Conservation (phyloP, 495 filamentous ascomycete genomes). For the Penicillium steckii region DNA sequence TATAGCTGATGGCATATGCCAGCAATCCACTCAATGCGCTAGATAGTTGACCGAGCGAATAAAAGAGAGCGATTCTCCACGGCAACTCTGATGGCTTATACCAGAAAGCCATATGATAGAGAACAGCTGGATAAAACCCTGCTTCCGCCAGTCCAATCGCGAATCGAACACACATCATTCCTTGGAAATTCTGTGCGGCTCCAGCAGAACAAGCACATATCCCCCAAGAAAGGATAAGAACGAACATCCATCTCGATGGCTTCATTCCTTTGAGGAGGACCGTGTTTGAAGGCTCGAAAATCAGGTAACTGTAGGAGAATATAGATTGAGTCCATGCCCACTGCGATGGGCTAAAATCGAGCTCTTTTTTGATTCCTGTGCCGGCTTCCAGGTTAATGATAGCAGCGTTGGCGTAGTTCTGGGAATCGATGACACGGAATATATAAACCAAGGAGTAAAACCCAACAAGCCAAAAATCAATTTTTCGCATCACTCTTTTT, state of each 20-base stretch:
- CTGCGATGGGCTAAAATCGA: conserved; percentile 31
- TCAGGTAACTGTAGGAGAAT: conserved; percentile 40
- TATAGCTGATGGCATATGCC: conserved; percentile 40
- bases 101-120: conserved; percentile 44
- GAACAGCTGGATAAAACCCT: conserved; percentile 37
- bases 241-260: conserved; percentile 46
- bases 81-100: conserved; percentile 38
- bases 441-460: conserved; percentile 45
- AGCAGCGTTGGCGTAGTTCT: conserved; percentile 44
- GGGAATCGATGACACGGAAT: conserved; percentile 39
- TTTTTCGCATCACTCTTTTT: conserved; percentile 34
- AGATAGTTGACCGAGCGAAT: conserved; percentile 35
- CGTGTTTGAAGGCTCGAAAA: conserved; percentile 44
- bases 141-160: conserved; percentile 42
- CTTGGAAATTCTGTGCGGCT: conserved; percentile 34
- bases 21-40: conserved; percentile 39
- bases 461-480: conserved; percentile 42
- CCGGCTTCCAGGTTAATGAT: conserved; percentile 48
- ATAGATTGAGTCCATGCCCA: conserved; percentile 46
- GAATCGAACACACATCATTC: conserved; percentile 42
- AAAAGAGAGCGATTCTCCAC: conserved; percentile 36
- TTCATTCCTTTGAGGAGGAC: conserved; percentile 30
- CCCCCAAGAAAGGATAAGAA: conserved; percentile 41
- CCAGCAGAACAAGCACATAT: conserved; percentile 34
- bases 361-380: conserved; percentile 43